Base-by-base conservation (phyloP, 2,329 filamentous ascomycete genomes). In the Sporothrix pseudoabietina region DNA sequence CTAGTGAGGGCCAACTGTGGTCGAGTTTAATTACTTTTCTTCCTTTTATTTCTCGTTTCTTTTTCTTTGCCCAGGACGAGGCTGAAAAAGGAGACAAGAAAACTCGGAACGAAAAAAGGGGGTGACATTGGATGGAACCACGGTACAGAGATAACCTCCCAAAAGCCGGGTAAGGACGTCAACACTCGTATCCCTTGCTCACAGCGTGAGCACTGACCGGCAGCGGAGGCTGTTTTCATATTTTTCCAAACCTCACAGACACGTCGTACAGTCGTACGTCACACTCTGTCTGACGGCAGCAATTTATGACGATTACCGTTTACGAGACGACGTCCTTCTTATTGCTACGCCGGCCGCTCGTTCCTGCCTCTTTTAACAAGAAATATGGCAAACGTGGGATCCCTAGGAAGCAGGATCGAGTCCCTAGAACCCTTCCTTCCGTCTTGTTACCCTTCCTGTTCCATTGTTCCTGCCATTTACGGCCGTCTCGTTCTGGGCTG, bases 81-180 rank as follows among this genome's bases (percentile, higher is more conserved):
- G 69, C 69, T 71, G 69, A 71, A 63, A 71, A 39, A 41, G 19
- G 26, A 5, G 69, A 49, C 26, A 49, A 39, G 12, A 59, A 32
- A 41, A 26, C 49, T 35, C 6, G 49, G 30, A 3, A 55, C 32
- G 65, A 30, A 63, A 70, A 68, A 59, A 22, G 39, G 69, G 39
- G 63, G 41, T 61, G 6, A 14, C 39, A 71, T 39, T 10, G 26
- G 57, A 63, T 39, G 69, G 41, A 49, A 68, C 63, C 41, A 12
- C 39, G 61, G 61, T 12, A 26, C 39, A 49, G n/a, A 16, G 12
- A 71, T 30, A 19, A 16, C 44, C 16, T 32, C 26, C 44, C 30
- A 35, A 32, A 69, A 54, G 65, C 65, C 65, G 44, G 47, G 47
- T 39, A 39, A 14, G 30, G 9, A n/a, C n/a, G 10, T 4, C 4